Percentiles rank a stretch among this genome's conserved stretches.
Conservation (phyloP, 2,329 filamentous ascomycete genomes). For the Colletotrichum liaoningense region DNA sequence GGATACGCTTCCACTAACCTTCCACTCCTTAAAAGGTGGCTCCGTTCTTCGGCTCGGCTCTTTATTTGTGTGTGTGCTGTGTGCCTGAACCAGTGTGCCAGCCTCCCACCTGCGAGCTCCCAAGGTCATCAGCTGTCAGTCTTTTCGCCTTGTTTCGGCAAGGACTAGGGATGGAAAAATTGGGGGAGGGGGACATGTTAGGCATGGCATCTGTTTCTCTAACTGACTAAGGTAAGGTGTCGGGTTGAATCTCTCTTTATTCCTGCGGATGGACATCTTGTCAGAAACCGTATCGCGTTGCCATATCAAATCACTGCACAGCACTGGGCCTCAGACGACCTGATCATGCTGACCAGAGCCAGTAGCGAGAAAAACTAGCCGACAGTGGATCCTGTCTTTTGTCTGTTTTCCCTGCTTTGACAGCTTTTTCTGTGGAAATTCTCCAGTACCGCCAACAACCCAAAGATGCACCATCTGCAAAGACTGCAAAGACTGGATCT, state of each 20-base stretch:
- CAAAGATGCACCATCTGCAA: neutral
- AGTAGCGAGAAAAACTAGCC: neutral
- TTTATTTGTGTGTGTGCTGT: neutral
- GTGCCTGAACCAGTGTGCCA: too few relatives aligned
- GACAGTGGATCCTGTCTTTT: neutral
- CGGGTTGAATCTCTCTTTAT: neutral
- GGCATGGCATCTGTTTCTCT: neutral
- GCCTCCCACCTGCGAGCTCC: neutral
- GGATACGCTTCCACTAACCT: constrained; percentile 23
- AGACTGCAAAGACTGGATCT: neutral
- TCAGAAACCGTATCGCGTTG: neutral
- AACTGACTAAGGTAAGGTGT: neutral
- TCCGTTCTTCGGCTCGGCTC: constrained; percentile 28
- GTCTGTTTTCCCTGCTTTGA: neutral
- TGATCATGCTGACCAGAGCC: too few relatives aligned
- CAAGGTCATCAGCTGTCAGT: neutral
- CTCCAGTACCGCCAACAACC: neutral
- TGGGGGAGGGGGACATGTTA: neutral
- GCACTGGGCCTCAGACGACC: too few relatives aligned
- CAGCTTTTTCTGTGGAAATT: constrained; percentile 19
- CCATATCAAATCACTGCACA: neutral
- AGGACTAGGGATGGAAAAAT: neutral
- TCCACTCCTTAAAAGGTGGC: constrained; percentile 6
- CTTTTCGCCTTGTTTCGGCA: neutral
- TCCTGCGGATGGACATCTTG: neutral